Evolutionary conservation across 768 basidiomycete species (phyloP), one percentile per base, ranked within the genome.

Genomic region (Paxillus ammoniavirescens): DNA sequence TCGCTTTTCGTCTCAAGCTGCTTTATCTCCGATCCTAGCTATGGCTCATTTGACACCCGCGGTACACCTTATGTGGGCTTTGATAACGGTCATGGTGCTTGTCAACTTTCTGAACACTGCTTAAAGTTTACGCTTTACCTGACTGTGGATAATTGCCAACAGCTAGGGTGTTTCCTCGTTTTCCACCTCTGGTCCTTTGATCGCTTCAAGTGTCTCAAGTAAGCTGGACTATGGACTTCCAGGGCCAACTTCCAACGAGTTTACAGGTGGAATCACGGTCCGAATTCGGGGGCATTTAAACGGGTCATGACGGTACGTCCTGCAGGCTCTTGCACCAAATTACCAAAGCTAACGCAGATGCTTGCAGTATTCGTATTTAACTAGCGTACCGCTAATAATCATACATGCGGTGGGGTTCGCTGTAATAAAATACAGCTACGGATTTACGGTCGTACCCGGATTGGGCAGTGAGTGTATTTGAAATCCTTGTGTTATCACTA

Each of bases 131-230:
- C 21, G 5, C 15, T 31, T 37, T 3, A 4, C 5, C 38, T 48
- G 23, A 56, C 30, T 17, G 8, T 33, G 33, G 14, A 17, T 8
- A 8, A 41, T 42, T 31, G 13, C 37, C 8, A 36, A 0, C 48
- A 90, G 88, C 70, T 88, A 6, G 80, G 77, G 1, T 61, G 61
- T 3, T 91, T 91, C 64, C 74, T 91, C 6, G 14, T 91, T 2
- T 86, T 80, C 64, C 89, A 91, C 62, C 69, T 91, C 48, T 91
- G 87, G 84, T 84, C 84, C 5, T 92, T 87, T 63, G 90, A 92
- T 65, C 77, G 79, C 53, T 92, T 92, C 75, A 80, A 77, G 60
- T 91, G 88, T 65, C 65, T 91, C 49, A 83, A 63, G 87, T 87
- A 54, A 58, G 79, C 63, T 8, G 8, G 14, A n/a, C 21, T 0